These are phyloP conservation scores for Xerocomus brunneocitrinus DNA, from an alignment of 768 basidiomycete genomes.

Conservation along the genomic window DNA sequence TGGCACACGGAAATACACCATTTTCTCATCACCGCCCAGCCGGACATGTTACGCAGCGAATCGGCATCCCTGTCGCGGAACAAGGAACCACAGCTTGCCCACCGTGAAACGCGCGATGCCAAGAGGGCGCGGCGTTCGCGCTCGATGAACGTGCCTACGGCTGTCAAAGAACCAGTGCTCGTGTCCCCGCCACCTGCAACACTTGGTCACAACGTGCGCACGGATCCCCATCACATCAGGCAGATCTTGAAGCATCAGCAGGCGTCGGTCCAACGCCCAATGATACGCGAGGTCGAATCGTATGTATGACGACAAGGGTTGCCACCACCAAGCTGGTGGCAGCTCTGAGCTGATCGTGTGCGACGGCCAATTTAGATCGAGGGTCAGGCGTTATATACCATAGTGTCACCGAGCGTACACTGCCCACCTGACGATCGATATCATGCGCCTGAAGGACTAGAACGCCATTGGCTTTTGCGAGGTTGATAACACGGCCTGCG, in stretches of 20 bases:
- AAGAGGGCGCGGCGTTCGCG: too few species aligned
- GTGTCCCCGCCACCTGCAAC: constrained; percentile 1
- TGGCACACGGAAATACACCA: neutral
- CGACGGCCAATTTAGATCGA: neutral
- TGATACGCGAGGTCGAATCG: neutral
- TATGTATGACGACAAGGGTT: constrained; percentile 3
- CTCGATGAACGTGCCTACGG: constrained; percentile 3
- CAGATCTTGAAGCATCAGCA: constrained; percentile 14
- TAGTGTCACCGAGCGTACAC: constrained; percentile 9
- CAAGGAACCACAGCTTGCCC: neutral
- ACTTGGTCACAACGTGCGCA: constrained; percentile 1
- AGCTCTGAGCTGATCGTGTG: constrained; percentile 10
- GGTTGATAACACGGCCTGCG: neutral
- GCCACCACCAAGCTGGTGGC: constrained; percentile 8
- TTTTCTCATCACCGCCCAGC: neutral
- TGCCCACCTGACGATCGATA: constrained; percentile 13
- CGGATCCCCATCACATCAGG: constrained; percentile 11
- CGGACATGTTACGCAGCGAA: neutral
- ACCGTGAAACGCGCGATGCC: constrained; percentile 1
- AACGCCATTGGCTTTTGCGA: neutral
- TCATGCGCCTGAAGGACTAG: neutral
- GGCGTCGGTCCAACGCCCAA: neutral
- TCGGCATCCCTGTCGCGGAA: neutral
- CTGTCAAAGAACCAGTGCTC: constrained; percentile 10
- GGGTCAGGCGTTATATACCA: constrained; percentile 1